Conservation (phyloP, 148 eudicot species). For the Mesembryanthemum crystallinum region DNA sequence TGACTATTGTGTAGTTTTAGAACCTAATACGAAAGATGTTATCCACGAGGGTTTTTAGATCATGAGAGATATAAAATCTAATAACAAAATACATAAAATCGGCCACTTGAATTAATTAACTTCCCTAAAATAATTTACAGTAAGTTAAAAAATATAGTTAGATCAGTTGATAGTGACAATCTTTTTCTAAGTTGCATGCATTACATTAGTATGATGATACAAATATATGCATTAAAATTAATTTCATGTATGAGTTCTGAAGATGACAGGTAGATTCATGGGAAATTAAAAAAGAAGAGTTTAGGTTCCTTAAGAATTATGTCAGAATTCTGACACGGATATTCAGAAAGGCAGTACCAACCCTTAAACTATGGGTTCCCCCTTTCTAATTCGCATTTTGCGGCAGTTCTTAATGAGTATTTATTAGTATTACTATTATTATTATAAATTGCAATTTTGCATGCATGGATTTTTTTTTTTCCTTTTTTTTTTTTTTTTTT, state of each 20-base stretch:
- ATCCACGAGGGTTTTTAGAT: no score
- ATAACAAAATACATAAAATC: no score
- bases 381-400: not conserved
- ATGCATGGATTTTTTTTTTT: not conserved
- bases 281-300: not conserved
- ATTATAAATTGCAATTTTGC: slow-evolving; percentile 7
- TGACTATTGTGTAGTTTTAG: no score
- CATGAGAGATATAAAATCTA: no score
- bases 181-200: no score
- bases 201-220: no score
- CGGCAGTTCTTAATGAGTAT: slow-evolving; percentile 11
- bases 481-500: not conserved
- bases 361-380: slow-evolving; percentile 10
- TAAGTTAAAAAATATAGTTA: no score
- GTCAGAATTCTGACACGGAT: slow-evolving; percentile 24
- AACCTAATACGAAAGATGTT: no score
- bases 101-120: no score
- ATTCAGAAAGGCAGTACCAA: not conserved
- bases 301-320: slow-evolving; percentile 13
- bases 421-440: not conserved
- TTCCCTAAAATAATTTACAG: no score
- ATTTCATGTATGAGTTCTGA: not conserved
- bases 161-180: no score
- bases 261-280: slow-evolving; percentile 4
- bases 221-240: no score